Percentiles rank a stretch among this genome's conserved stretches.
Evolutionary conservation across 1,139 yeast species (phyloP).

Genomic region (Debaryomyces coudertii): DNA sequence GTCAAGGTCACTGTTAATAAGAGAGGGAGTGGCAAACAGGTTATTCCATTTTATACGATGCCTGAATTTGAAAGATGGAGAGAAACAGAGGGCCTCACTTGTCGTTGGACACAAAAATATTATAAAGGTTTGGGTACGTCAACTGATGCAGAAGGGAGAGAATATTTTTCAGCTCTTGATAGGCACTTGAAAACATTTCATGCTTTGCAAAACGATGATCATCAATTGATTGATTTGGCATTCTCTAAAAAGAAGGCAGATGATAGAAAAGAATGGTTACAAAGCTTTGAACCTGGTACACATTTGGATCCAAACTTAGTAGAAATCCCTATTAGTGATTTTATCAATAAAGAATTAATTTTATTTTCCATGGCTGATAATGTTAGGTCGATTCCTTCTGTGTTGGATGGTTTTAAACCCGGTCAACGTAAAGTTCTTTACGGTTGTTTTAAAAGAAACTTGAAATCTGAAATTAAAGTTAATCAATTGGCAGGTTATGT

Average conservation of each 20-base stretch:
- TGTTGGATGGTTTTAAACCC: conserved; percentile 94
- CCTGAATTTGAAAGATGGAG: conserved; percentile 97
- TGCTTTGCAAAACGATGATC: conserved; percentile 79
- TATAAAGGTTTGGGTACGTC: conserved; percentile 99
- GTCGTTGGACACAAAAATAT: conserved; percentile 92
- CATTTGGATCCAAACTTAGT: conserved; percentile 80
- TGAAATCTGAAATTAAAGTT: conserved; percentile 80
- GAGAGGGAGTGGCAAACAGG: conserved; percentile 57
- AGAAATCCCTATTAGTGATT: conserved; percentile 88
- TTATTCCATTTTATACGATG: conserved; percentile 85
- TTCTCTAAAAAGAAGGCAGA: conserved; percentile 96
- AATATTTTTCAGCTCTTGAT: conserved; percentile 85
- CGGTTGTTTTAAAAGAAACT: conserved; percentile 84
- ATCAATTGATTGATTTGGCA: conserved; percentile 84
- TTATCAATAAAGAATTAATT: conserved; percentile 93
- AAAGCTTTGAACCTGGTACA: conserved; percentile 88
- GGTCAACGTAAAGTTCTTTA: conserved; percentile 93
- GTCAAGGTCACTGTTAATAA: conserved; percentile 82
- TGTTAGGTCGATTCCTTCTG: conserved; percentile 91
- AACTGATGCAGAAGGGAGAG: conserved; percentile 76
- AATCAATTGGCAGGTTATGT: conserved; percentile 91
- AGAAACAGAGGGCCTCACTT: conserved; percentile 72
- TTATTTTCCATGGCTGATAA: conserved; percentile 97
- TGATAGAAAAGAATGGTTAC: conserved; percentile 96
- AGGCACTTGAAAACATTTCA: conserved; percentile 86